Base-by-base conservation (phyloP, 2,329 filamentous ascomycete species). In the Ramularia endophylla region DNA sequence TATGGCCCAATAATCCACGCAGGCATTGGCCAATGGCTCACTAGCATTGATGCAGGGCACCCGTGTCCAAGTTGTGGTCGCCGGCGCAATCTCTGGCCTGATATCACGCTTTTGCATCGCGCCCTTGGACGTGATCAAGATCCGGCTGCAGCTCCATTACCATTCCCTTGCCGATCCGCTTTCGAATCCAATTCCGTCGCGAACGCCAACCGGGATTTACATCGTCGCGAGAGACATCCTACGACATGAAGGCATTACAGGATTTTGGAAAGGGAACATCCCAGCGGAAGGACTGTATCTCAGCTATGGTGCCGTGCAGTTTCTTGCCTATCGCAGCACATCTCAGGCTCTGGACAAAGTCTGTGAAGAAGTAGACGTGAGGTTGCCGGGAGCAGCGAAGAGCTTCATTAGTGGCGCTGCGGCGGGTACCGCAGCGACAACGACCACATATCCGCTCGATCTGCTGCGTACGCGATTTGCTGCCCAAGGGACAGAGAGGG, bases 261-360 rank as follows among this genome's bases (percentile, higher is more conserved):
- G 80, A 20, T 76, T 98, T 51, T 98, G 92, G 92, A 97, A 97
- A 72, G 92, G 92, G 62, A 98, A 98, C 62, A 80, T 98, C 44
- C 89, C 92, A 28, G 92, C 92, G 38, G 92, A 97, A 73, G 69
- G 92, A 49, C 81, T 98, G 69, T 98, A 98, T 69, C 75, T 98
- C 52, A 83, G 81, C 64, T 98, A 97, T 68, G 83, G 87, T 49
- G 85, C 85, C 48, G 72, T 86, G 25, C 92, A 98, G 66, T 98
- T 98, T 72, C 83, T 85, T 20, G 74, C 85, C 19, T 98, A 98
- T 70, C 83, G 87, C 43, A 80, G 79, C 38, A 75, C 79, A 17
- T 85, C 85, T 2, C 68, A 86, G 50, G 67, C 80, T 17, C 74
- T 95, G 8, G 75, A 80, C 51, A 61, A 69, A 37, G 62, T 77